Conservation (phyloP, 2,329 filamentous ascomycete species). For the Talaromyces islandicus region DNA sequence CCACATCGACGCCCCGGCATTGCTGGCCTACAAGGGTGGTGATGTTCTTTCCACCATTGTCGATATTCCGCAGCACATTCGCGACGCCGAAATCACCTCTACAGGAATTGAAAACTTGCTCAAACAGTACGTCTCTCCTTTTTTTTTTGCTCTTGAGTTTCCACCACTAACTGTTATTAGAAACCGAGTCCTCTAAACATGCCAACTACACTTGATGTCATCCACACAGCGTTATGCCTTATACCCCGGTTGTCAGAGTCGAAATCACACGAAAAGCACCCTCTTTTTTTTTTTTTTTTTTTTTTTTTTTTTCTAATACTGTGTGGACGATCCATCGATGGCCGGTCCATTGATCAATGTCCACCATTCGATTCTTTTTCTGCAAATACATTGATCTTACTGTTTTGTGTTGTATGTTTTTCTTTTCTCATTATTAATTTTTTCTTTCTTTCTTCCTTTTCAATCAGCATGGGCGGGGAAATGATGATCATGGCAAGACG, state of each 20-base stretch:
- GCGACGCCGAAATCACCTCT: slow-evolving; percentile 44
- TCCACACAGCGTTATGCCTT: background rate
- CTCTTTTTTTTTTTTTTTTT: background rate
- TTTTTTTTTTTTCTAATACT: background rate
- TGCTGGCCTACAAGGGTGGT: slow-evolving; percentile 82
- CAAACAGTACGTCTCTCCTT: slow-evolving; percentile 42
- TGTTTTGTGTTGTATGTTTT: background rate
- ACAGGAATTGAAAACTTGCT: slow-evolving; percentile 53
- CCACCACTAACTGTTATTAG: background rate
- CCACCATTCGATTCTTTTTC: background rate
- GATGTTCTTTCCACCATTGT: slow-evolving; percentile 88
- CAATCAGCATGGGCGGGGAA: background rate
- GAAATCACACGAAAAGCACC: background rate
- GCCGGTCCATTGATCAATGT: background rate
- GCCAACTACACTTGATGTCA: background rate
- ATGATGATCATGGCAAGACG: background rate
- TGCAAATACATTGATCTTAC: background rate
- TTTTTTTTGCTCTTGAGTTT: background rate
- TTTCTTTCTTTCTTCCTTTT: background rate
- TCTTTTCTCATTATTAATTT: background rate
- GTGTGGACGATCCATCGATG: background rate
- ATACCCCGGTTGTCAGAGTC: background rate
- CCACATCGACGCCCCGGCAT: slow-evolving; percentile 75
- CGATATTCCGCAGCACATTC: slow-evolving; percentile 77
- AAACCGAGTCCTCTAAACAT: slow-evolving; percentile 7